These are phyloP conservation scores for Colletotrichum somersetense DNA, from an alignment of 2,329 filamentous ascomycete genomes.

Conservation along the genomic window DNA sequence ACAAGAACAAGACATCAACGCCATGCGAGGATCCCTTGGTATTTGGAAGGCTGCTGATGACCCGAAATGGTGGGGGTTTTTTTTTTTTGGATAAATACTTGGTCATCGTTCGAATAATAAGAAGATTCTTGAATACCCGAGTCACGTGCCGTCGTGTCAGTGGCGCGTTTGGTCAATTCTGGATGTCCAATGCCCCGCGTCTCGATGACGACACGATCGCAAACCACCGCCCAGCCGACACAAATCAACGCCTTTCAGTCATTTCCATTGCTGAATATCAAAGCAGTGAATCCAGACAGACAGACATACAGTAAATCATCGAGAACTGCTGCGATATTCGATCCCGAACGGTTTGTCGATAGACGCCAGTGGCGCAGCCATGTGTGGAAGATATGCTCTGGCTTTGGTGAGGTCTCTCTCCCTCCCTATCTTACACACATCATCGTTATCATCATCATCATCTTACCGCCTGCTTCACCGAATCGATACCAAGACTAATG, in stretches of 20 bases:
- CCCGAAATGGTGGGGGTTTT: no score
- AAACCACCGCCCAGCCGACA: neutral
- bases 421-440: conserved; percentile 26
- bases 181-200: neutral
- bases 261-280: neutral
- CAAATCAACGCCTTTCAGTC: neutral
- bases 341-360: neutral
- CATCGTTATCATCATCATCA: neutral
- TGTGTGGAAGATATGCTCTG: conserved; percentile 55
- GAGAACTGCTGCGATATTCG: neutral
- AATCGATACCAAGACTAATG: conserved; percentile 23
- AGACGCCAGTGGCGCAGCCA: conserved; percentile 23
- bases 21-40: neutral
- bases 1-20: neutral
- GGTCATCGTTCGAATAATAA: neutral
- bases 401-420: conserved; percentile 50
- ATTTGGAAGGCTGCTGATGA: neutral
- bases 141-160: conserved; percentile 27
- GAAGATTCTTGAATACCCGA: no score
- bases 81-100: neutral
- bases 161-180: conserved; percentile 13
- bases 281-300: neutral
- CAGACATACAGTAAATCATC: no score
- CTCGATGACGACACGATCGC: conserved; percentile 24
- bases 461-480: no score